A percentile compares a stretch with the other conserved stretches of the same genome.
Evolutionary conservation across 768 basidiomycete species (phyloP).

Genomic region (Leucogyrophana mollusca): DNA sequence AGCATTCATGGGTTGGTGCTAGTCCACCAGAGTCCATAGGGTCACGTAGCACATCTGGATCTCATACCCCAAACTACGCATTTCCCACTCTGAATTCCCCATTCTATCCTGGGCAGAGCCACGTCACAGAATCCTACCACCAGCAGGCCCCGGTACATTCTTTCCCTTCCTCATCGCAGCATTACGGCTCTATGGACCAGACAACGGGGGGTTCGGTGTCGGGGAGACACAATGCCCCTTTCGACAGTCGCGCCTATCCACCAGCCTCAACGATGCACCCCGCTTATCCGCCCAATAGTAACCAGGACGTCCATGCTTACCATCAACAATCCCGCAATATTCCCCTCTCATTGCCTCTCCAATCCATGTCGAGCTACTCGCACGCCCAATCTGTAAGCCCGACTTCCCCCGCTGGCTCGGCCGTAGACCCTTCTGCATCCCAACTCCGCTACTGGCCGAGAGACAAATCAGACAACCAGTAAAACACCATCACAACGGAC

Average conservation of each 20-base stretch:
- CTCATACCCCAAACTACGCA: constrained; percentile 23
- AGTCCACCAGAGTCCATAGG: constrained; percentile 21
- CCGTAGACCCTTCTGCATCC: constrained; percentile 17
- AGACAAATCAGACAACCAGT: constrained; percentile 16
- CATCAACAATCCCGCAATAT: constrained; percentile 24
- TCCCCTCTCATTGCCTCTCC: constrained; percentile 6
- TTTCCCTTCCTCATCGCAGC: constrained; percentile 23
- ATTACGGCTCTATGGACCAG: constrained; percentile 24
- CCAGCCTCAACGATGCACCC: constrained; percentile 28
- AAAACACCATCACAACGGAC: constrained; percentile 4
- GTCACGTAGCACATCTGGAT: constrained; percentile 18
- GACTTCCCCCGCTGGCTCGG: constrained; percentile 27
- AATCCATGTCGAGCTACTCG: constrained; percentile 23
- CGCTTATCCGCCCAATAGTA: constrained; percentile 17
- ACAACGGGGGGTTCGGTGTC: constrained; percentile 19
- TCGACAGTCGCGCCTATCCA: constrained; percentile 21
- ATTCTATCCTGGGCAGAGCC: constrained; percentile 47
- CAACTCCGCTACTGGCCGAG: constrained; percentile 26
- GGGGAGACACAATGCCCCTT: constrained; percentile 18
- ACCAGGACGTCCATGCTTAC: constrained; percentile 17
- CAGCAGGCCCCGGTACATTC: constrained; percentile 31
- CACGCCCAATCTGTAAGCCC: constrained; percentile 20
- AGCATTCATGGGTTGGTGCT: constrained; percentile 23
- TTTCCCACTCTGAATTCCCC: constrained; percentile 59
- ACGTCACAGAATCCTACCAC: constrained; percentile 30